Percentiles rank a stretch among this genome's conserved stretches.
phyloP scores from a whole-genome alignment of 2,329 filamentous ascomycete genomes.

The Plectosphaerella sp. region DNA sequence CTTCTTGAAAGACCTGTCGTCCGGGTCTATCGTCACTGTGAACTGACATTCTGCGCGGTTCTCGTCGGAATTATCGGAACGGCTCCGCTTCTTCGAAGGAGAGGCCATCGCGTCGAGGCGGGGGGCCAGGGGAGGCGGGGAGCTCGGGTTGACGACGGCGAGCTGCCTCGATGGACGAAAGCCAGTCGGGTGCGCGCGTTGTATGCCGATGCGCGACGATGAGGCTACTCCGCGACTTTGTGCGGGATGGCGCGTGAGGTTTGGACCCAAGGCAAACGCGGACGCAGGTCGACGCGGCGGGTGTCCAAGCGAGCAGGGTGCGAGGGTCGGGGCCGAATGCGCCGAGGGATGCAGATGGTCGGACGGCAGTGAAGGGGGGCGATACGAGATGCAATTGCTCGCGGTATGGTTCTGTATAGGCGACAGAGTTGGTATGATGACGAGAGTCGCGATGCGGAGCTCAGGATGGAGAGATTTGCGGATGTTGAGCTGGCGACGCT shows the following conservation, averaged over 20 bases:
- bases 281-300: too few species aligned
- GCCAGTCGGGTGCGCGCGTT: not conserved
- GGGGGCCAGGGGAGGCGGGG: not conserved
- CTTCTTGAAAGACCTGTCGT: slow-evolving; percentile 42
- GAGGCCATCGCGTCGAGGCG: slow-evolving; percentile 14
- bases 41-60: slow-evolving; percentile 55
- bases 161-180: not conserved
- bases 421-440: too few species aligned
- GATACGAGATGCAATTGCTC: not conserved
- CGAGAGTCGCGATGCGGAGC: not conserved
- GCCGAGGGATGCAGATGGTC: not conserved
- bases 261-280: too few species aligned
- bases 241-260: too few species aligned
- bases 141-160: not conserved
- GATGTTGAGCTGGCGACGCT: not conserved
- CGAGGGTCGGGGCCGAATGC: not conserved
- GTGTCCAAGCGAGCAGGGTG: too few species aligned
- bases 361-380: not conserved
- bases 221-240: not conserved
- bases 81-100: slow-evolving; percentile 46
- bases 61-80: slow-evolving; percentile 41
- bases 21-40: slow-evolving; percentile 31
- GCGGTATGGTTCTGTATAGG: too few species aligned
- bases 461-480: not conserved
- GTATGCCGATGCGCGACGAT: not conserved